These are phyloP conservation scores for Prototheca wickerhamii DNA, from an alignment of 163 green algal genomes.

Conservation along the genomic window DNA sequence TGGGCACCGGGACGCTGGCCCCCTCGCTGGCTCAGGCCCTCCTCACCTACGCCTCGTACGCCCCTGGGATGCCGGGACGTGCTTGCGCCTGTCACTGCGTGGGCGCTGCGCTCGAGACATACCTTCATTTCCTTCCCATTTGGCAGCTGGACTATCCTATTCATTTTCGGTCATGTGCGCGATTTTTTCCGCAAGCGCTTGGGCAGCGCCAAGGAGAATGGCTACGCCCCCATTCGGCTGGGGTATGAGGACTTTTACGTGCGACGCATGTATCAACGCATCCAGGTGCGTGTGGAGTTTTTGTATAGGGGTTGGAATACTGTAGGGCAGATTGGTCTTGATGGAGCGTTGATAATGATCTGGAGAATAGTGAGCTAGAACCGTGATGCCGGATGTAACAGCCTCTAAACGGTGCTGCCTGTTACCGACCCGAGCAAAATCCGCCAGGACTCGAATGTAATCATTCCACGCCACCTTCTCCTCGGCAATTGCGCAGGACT, in stretches of 20 bases:
- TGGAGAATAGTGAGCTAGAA: too few relatives aligned
- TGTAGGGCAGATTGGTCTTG: too few relatives aligned
- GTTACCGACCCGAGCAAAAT: too few relatives aligned
- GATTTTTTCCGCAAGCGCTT: slow-evolving; percentile 32
- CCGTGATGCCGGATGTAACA: too few relatives aligned
- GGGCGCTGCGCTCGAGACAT: neutral
- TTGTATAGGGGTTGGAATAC: too few relatives aligned
- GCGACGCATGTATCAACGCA: slow-evolving; percentile 49
- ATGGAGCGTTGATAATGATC: too few relatives aligned
- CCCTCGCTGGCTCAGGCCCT: slow-evolving; percentile 25
- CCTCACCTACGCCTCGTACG: slow-evolving; percentile 20
- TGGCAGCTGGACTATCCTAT: slow-evolving; percentile 34
- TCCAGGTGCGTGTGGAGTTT: slow-evolving; percentile 42
- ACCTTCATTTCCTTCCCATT: neutral
- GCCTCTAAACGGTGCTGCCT: too few relatives aligned
- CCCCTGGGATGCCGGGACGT: neutral
- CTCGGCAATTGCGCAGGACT: slow-evolving; percentile 44
- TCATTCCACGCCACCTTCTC: too few relatives aligned
- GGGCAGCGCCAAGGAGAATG: slow-evolving; percentile 11
- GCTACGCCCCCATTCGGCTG: slow-evolving; percentile 56
- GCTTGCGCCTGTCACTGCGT: neutral
- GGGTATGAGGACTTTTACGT: slow-evolving; percentile 74
- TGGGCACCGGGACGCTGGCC: slow-evolving; percentile 25
- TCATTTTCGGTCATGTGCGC: slow-evolving; percentile 38
- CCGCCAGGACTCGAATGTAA: too few relatives aligned